Base-by-base conservation (phyloP, 371 early-diverging fungal genomes). In the Mortierella sp. region DNA sequence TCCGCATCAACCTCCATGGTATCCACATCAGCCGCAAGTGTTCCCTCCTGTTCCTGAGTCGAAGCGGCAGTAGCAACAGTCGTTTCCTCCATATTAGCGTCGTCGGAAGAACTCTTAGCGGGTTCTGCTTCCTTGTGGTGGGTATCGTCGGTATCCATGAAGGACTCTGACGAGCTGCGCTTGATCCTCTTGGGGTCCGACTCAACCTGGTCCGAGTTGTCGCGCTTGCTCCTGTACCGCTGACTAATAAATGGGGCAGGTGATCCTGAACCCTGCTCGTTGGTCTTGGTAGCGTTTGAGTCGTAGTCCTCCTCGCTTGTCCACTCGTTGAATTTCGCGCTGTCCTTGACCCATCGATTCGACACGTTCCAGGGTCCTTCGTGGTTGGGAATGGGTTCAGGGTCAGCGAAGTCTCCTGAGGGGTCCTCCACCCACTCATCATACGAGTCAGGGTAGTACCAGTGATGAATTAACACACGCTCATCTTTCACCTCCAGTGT, bases 381-480 rank as follows among this genome's bases (percentile, higher is more conserved):
- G 72, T 93, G 94, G 38, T 91, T 90, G 3, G 93, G 94, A 5
- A 91, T 89, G 45, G 94, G 84, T 79, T 94, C 94, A 16, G 94
- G 93, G 74, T 95, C 95, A 28, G 90, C 91, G 21, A 87, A 80
- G 80, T 92, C 94, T 21, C 94, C 93, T 16, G 92, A 90, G 13
- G 91, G 90, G 45, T 94, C 94, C 6, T 91, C 84, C 13, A 96
- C 81, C 97, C 97, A 97, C 34, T 90, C 91, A 74, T 97, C 97
- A 81, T 94, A 93, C 8, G 97, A 96, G 80, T 95, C 96, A 7
- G 97, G 97, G 78, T 94, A 93, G 82, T 95, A 95, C 94, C 95
- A 94, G 93, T 95, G 94, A 84, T 97, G 97, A 0, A 97, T 91
- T 9, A 95, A 88, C 8, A 93, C 95, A 55, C 89, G 90, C n/a